phyloP scores from a whole-genome alignment of 2,329 filamentous ascomycete species.

The Microdochium bolleyi region DNA sequence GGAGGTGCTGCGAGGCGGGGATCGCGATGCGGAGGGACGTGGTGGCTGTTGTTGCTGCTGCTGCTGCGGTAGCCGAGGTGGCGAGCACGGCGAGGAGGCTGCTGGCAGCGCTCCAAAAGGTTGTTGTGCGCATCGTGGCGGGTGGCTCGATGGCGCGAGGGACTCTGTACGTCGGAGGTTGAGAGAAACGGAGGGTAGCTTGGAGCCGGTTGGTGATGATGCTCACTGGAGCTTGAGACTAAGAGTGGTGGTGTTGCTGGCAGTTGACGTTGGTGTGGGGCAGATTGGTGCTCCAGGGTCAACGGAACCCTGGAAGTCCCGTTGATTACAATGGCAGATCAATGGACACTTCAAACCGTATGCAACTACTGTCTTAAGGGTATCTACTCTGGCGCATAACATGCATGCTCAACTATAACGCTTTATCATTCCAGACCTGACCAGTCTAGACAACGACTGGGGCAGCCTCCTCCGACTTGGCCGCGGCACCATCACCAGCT shows the following conservation, averaged over 20 bases:
- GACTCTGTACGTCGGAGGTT: conserved; percentile 6
- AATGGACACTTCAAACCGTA: too few relatives aligned
- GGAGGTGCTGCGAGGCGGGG: conserved; percentile 25
- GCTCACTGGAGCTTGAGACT: background rate
- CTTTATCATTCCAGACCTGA: conserved; percentile 6
- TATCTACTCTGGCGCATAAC: background rate
- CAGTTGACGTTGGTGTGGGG: conserved; percentile 1
- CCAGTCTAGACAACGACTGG: conserved; percentile 2
- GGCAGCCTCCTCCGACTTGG: conserved; percentile 29
- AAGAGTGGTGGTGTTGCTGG: background rate
- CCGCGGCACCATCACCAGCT: conserved; percentile 10
- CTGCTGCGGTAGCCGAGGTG: conserved; percentile 8
- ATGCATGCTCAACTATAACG: background rate
- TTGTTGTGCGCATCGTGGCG: conserved; percentile 2
- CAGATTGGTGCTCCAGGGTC: background rate
- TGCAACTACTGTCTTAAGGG: too few relatives aligned
- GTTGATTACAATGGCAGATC: too few relatives aligned
- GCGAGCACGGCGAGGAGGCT: conserved; percentile 1
- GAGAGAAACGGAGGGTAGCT: conserved; percentile 3
- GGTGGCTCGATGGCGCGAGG: conserved; percentile 23
- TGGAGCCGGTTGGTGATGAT: background rate
- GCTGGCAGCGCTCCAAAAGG: background rate
- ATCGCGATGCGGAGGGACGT: conserved; percentile 38
- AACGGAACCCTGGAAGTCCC: too few relatives aligned
- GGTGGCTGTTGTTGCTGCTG: conserved; percentile 12